These are phyloP conservation scores for Immersiella caudata DNA, from an alignment of 495 filamentous ascomycete genomes.

Conservation along the genomic window DNA sequence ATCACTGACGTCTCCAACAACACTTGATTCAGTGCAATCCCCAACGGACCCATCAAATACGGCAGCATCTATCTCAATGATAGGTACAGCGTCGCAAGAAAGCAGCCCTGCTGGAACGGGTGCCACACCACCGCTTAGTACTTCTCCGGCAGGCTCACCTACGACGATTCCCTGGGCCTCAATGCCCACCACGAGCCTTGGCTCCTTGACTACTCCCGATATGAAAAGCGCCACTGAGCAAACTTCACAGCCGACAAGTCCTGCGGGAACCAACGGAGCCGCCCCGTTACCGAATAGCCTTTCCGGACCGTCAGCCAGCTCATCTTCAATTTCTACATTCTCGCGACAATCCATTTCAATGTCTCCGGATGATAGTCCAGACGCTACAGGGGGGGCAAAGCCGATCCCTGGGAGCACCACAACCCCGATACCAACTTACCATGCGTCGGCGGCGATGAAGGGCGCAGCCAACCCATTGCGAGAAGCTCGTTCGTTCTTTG, in stretches of 20 bases:
- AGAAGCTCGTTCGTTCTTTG: constrained; percentile 11
- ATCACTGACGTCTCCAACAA: neutral
- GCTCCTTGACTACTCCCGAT: neutral
- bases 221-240: neutral
- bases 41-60: neutral
- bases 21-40: neutral
- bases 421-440: neutral
- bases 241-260: neutral
- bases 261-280: neutral
- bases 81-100: neutral
- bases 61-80: neutral
- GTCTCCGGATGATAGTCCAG: neutral
- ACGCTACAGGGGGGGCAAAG: neutral
- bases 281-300: neutral
- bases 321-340: neutral
- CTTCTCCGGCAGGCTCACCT: too few relatives aligned
- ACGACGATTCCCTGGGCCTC: too few relatives aligned
- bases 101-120: neutral
- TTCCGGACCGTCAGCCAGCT: neutral
- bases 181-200: neutral
- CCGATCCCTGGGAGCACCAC: constrained; percentile 2
- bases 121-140: too few relatives aligned
- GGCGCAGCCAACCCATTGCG: neutral
- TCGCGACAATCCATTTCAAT: neutral
- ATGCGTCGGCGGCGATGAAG: neutral